Conservation (phyloP, 1,284 basidiomycete species). For the Jaminaea rosea region DNA sequence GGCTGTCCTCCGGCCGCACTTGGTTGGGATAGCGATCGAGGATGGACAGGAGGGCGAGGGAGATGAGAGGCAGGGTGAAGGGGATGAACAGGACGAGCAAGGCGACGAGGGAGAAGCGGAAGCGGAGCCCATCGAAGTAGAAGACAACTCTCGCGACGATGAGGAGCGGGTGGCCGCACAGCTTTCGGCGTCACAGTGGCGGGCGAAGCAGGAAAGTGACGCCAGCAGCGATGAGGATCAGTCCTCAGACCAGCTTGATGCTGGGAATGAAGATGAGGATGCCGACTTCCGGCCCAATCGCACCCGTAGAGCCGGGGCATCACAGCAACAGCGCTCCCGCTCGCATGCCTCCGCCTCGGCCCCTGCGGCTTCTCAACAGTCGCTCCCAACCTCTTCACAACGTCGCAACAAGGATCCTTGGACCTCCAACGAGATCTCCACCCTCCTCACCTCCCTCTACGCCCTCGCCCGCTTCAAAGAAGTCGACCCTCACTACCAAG, state of each 20-base stretch:
- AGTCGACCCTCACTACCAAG: background rate
- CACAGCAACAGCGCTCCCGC: too few relatives aligned
- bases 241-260: too few relatives aligned
- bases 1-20: background rate
- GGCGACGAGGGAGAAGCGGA: too few relatives aligned
- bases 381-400: background rate
- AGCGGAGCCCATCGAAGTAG: too few relatives aligned
- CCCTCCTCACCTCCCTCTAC: background rate
- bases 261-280: background rate
- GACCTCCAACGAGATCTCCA: background rate
- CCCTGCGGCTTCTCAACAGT: background rate
- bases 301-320: background rate
- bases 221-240: background rate
- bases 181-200: too few relatives aligned
- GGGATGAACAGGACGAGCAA: too few relatives aligned
- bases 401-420: background rate
- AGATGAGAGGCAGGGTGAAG: too few relatives aligned
- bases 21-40: background rate
- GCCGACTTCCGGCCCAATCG: background rate
- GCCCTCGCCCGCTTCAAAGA: background rate
- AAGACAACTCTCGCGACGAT: too few relatives aligned
- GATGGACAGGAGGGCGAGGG: background rate
- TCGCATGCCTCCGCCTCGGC: too few relatives aligned
- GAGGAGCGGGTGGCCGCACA: too few relatives aligned
- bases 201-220: too few relatives aligned